Conservation (phyloP, 2,329 filamentous ascomycete genomes). For the Alternaria novae-zelandiae region DNA sequence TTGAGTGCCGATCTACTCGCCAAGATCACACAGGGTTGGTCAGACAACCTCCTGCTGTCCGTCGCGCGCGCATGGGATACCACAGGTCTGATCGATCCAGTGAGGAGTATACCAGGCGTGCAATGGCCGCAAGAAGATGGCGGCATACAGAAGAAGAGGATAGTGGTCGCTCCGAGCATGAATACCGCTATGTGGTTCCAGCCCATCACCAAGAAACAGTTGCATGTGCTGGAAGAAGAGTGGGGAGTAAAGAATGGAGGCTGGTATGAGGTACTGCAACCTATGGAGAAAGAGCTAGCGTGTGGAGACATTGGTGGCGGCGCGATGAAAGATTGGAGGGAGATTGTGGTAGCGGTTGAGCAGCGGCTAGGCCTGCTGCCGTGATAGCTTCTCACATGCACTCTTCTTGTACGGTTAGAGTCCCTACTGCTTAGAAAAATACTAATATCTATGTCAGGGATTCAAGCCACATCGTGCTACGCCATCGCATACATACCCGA, state of each 20-base stretch:
- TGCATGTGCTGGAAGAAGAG: constrained; percentile 72
- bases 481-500: not conserved
- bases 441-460: not conserved
- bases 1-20: constrained; percentile 85
- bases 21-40: constrained; percentile 79
- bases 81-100: constrained; percentile 40
- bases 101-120: constrained; percentile 35
- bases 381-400: not conserved
- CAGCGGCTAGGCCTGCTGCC: constrained; percentile 32
- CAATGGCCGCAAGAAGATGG: constrained; percentile 25
- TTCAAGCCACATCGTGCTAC: not conserved
- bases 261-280: constrained; percentile 74
- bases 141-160: constrained; percentile 58
- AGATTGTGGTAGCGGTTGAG: constrained; percentile 73
- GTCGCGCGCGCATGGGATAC: constrained; percentile 90
- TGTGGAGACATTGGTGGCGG: constrained; percentile 85
- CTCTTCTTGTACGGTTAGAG: not conserved
- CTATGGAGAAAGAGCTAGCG: constrained; percentile 78
- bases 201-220: constrained; percentile 76
- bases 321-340: constrained; percentile 81
- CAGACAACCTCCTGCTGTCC: constrained; percentile 74
- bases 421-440: not conserved
- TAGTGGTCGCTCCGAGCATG: constrained; percentile 83
- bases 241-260: constrained; percentile 65
- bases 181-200: constrained; percentile 92